phyloP scores from a whole-genome alignment of 768 basidiomycete genomes.

The Trametes villosa region DNA sequence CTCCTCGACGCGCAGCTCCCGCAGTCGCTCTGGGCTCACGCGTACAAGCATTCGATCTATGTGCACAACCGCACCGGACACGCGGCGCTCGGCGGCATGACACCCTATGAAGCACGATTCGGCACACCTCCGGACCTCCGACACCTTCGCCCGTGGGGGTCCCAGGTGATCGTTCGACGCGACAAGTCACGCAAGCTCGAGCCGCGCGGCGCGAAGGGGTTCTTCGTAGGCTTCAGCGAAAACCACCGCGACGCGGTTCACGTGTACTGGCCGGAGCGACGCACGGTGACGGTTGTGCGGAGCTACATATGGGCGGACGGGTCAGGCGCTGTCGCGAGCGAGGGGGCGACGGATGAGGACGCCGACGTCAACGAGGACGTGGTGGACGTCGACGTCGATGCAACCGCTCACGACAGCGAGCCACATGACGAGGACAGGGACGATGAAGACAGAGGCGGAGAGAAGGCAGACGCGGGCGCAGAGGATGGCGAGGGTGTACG shows the following conservation, averaged over 20 bases:
- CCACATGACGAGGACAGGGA: no score
- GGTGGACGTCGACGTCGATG: no score
- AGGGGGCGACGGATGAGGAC: not conserved
- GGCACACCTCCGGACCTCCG: constrained; percentile 30
- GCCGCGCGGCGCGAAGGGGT: constrained; percentile 9
- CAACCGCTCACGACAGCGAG: no score
- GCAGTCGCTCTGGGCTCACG: constrained; percentile 45
- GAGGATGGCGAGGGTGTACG: not conserved
- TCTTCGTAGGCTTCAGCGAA: constrained; percentile 42
- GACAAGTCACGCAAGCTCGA: constrained; percentile 21
- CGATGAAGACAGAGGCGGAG: no score
- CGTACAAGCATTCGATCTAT: constrained; percentile 39
- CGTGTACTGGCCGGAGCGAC: constrained; percentile 40
- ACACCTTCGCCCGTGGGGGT: constrained; percentile 14
- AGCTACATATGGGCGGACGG: no score
- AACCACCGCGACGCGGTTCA: constrained; percentile 20
- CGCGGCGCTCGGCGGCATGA: constrained; percentile 20
- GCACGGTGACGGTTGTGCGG: constrained; percentile 26
- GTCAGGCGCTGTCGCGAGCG: no score
- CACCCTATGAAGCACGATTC: constrained; percentile 20
- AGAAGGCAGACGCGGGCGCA: not conserved
- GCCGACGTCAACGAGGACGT: no score
- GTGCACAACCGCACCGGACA: constrained; percentile 40
- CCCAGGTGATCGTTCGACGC: constrained; percentile 19
- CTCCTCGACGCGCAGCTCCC: constrained; percentile 38